Evolutionary conservation across 768 basidiomycete genomes (phyloP).

Genomic region (Pilatotrama ljubarskyi): DNA sequence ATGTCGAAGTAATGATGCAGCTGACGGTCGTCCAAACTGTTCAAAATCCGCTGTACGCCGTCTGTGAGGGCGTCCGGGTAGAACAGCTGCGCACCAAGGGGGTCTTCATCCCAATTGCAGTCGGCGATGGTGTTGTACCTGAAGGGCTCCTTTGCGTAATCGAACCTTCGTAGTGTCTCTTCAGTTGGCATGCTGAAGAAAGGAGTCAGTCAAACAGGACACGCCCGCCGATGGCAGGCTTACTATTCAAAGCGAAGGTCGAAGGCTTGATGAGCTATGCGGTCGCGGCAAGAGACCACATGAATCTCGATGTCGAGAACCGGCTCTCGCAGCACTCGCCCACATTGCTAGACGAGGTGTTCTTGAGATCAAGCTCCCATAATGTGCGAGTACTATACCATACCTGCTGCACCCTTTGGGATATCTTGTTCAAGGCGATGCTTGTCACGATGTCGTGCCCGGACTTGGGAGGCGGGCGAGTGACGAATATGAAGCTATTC

Average conservation of each 20-base stretch:
- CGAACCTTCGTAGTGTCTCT: conserved; percentile 29
- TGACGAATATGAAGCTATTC: conserved; percentile 62
- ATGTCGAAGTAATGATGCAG: conserved; percentile 30
- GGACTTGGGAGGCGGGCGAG: conserved; percentile 46
- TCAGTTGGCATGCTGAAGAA: conserved; percentile 31
- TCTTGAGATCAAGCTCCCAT: neutral
- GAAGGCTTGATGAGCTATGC: conserved; percentile 64
- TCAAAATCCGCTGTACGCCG: conserved; percentile 4
- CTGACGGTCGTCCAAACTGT: neutral
- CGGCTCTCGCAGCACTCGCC: conserved; percentile 52
- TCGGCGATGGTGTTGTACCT: conserved; percentile 17
- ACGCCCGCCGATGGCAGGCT: conserved; percentile 39
- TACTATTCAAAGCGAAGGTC: conserved; percentile 70
- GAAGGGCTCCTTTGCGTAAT: conserved; percentile 22
- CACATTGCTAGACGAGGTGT: conserved; percentile 50
- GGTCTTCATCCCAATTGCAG: conserved; percentile 32
- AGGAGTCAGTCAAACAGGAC: conserved; percentile 36
- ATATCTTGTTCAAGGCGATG: conserved; percentile 65
- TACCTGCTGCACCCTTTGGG: conserved; percentile 51
- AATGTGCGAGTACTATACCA: conserved; percentile 10
- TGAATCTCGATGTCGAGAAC: conserved; percentile 60
- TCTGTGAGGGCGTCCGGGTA: conserved; percentile 9
- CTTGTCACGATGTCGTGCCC: conserved; percentile 53
- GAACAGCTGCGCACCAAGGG: conserved; percentile 36
- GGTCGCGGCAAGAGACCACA: conserved; percentile 68